Conservation (phyloP, 2,329 filamentous ascomycete species). For the Dothistroma pini region DNA sequence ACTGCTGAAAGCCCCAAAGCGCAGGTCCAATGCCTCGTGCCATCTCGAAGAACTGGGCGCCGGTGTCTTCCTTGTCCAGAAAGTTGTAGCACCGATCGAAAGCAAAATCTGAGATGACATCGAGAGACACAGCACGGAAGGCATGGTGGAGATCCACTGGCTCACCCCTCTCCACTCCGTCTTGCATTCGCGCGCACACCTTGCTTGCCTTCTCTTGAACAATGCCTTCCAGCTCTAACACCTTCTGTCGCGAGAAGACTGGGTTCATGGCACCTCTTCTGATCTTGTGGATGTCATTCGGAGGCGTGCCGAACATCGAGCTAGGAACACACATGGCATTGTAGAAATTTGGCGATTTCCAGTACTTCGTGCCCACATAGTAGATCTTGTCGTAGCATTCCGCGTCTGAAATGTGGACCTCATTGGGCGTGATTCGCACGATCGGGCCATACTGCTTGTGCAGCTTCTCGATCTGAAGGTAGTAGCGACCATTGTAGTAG, state of each 20-base stretch:
- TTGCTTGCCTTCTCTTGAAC: slow-evolving; percentile 25
- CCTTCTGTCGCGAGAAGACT: slow-evolving; percentile 3
- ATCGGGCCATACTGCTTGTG: slow-evolving; percentile 14
- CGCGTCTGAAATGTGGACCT: slow-evolving; percentile 25
- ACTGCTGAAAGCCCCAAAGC: slow-evolving; percentile 26
- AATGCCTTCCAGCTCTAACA: not conserved
- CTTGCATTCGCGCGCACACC: slow-evolving; percentile 14
- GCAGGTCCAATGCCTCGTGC: slow-evolving; percentile 22
- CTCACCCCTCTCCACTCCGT: slow-evolving; percentile 13
- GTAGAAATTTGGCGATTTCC: slow-evolving; percentile 10
- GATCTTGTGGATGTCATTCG: slow-evolving; percentile 2
- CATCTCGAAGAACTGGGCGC: slow-evolving; percentile 29
- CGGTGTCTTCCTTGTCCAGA: slow-evolving; percentile 29
- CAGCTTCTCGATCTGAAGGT: slow-evolving; percentile 8
- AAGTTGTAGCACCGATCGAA: slow-evolving; percentile 32
- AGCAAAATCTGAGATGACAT: slow-evolving; percentile 34
- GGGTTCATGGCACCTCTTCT: slow-evolving; percentile 6
- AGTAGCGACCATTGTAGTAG: slow-evolving; percentile 15
- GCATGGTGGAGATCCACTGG: slow-evolving; percentile 29
- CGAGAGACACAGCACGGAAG: slow-evolving; percentile 30
- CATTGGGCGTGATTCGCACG: slow-evolving; percentile 4
- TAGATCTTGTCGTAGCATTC: slow-evolving; percentile 36
- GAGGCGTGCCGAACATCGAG: slow-evolving; percentile 12
- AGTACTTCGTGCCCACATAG: slow-evolving; percentile 8
- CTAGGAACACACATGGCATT: slow-evolving; percentile 14